phyloP scores from a whole-genome alignment of 106 monocot genomes.

The Platanthera zijinensis region DNA sequence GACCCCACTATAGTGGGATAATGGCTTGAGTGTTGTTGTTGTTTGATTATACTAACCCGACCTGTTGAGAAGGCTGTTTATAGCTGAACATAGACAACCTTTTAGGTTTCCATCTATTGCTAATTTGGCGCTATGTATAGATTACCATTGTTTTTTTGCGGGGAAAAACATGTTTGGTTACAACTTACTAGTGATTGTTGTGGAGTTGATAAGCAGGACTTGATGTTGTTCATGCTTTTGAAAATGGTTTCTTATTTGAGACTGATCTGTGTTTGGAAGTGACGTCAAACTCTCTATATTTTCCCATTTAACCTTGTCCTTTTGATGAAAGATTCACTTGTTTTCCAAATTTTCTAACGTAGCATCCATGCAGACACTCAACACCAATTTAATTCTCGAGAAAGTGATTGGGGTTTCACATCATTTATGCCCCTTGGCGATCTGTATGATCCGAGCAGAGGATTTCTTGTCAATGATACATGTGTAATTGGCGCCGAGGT shows the following conservation, averaged over 20 bases:
- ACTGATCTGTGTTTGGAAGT: background rate
- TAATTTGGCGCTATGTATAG: background rate
- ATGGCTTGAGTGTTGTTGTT: too few relatives aligned
- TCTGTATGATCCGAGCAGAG: constrained; percentile 78
- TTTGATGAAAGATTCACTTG: background rate
- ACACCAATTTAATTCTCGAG: constrained; percentile 89
- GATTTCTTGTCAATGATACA: constrained; percentile 89
- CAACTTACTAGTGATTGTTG: background rate
- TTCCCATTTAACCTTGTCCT: background rate
- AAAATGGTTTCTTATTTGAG: background rate
- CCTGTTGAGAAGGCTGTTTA: background rate
- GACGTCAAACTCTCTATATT: background rate
- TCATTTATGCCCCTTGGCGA: constrained; percentile 96
- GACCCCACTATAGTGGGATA: too few relatives aligned
- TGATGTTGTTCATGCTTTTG: background rate
- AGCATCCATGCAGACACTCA: constrained; percentile 68
- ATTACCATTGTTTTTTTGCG: background rate
- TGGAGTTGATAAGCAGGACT: background rate
- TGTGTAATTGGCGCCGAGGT: constrained; percentile 93
- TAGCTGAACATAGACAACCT: background rate
- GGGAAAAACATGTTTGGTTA: background rate
- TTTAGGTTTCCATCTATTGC: background rate
- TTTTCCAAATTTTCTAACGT: background rate
- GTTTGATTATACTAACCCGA: too few relatives aligned
- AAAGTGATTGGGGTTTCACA: constrained; percentile 99